phyloP scores from a whole-genome alignment of 306 rosid genomes.

The Vicia sativa region DNA sequence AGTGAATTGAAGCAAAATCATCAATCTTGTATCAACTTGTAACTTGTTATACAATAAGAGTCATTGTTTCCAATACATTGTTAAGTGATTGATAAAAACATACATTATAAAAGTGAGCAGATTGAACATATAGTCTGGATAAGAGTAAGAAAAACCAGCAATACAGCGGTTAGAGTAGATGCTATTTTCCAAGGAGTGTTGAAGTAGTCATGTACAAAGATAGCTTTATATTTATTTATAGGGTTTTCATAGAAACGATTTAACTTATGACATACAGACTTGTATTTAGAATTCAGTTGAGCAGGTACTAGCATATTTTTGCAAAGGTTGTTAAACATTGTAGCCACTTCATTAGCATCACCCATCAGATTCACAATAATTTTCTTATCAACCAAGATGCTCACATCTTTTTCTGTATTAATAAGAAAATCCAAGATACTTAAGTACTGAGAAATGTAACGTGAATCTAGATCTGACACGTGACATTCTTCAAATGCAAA shows the following conservation, averaged over 20 bases:
- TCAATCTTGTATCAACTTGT: too few relatives aligned
- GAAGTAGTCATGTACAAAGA: constrained; percentile 35
- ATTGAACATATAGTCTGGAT: neutral
- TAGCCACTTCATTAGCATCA: constrained; percentile 26
- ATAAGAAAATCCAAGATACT: constrained; percentile 1
- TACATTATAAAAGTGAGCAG: neutral
- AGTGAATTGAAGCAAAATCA: too few relatives aligned
- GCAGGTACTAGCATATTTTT: neutral
- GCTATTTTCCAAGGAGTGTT: constrained; percentile 41
- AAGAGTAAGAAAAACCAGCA: too few relatives aligned
- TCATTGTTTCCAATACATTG: too few relatives aligned
- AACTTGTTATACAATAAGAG: too few relatives aligned
- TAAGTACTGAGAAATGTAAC: constrained; percentile 25
- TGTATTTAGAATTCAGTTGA: neutral
- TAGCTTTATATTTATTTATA: constrained; percentile 11
- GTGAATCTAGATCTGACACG: neutral
- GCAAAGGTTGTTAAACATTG: neutral
- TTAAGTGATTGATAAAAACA: too few relatives aligned
- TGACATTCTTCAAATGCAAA: constrained; percentile 46
- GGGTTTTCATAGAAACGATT: constrained; percentile 23
- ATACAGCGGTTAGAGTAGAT: neutral
- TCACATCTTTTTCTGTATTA: neutral
- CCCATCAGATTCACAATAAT: constrained; percentile 20
- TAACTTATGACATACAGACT: neutral
- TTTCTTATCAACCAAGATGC: neutral